These are phyloP conservation scores for Penicillium sp. DNA, from an alignment of 2,329 filamentous ascomycete species.

Conservation along the genomic window DNA sequence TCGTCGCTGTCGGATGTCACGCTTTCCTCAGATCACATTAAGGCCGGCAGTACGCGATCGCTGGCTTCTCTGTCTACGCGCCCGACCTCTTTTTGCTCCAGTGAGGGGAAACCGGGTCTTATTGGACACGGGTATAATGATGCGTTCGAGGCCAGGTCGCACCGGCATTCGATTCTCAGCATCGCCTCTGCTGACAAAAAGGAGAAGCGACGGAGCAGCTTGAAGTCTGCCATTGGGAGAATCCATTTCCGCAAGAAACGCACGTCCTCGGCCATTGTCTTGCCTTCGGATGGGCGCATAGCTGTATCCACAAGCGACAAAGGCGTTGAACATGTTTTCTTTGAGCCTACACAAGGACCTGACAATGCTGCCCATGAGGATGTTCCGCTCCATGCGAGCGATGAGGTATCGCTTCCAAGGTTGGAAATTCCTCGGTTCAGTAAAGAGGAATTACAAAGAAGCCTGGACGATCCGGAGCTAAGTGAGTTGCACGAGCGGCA, in stretches of 20 bases:
- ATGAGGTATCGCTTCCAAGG: constrained; percentile 18
- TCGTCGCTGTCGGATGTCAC: constrained; percentile 33
- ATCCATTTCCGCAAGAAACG: constrained; percentile 36
- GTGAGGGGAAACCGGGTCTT: constrained; percentile 26
- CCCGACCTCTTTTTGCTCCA: constrained; percentile 39
- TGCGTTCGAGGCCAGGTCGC: constrained; percentile 9
- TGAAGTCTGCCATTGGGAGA: constrained; percentile 35
- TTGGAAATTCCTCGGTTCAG: constrained; percentile 37
- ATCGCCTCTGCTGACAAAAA: constrained; percentile 27
- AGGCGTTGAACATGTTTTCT: constrained; percentile 35
- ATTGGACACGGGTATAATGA: constrained; percentile 15
- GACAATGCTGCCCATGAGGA: neutral
- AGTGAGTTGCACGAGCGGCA: constrained; percentile 31
- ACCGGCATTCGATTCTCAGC: constrained; percentile 28
- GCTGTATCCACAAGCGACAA: constrained; percentile 23
- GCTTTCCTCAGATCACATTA: constrained; percentile 26
- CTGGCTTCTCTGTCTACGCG: constrained; percentile 38
- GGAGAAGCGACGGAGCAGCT: constrained; percentile 29
- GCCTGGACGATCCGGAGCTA: constrained; percentile 31
- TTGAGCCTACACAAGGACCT: constrained; percentile 22
- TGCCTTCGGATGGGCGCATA: constrained; percentile 29
- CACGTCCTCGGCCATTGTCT: constrained; percentile 24
- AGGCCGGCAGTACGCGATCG: constrained; percentile 36
- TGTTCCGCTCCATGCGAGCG: neutral
- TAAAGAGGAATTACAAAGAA: constrained; percentile 33